Conservation (phyloP, 306 rosid genomes). For the Castanea mollissima region DNA sequence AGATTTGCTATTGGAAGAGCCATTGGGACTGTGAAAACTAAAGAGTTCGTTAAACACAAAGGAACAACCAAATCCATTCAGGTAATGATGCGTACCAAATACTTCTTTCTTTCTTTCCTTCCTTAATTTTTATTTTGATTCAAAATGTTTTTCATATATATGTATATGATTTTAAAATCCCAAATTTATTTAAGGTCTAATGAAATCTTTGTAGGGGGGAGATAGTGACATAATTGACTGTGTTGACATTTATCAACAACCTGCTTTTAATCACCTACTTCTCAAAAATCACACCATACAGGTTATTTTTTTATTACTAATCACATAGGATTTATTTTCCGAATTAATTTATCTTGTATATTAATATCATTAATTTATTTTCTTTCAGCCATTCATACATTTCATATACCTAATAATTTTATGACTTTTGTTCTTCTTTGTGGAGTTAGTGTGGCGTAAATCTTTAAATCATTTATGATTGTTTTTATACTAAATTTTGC, state of each 20-base stretch:
- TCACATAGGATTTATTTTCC: background rate
- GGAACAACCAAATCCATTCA: background rate
- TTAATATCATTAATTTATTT: no score
- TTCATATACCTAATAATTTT: no score
- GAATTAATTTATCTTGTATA: background rate
- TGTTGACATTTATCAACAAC: slow-evolving; percentile 22
- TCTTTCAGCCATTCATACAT: no score
- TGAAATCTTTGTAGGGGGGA: slow-evolving; percentile 8
- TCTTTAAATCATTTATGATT: no score
- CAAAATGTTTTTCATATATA: no score
- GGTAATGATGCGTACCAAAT: background rate
- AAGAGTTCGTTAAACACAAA: background rate
- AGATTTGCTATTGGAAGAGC: background rate
- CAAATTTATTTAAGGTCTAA: no score
- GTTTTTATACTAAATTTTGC: no score
- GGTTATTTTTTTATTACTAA: slow-evolving; percentile 3
- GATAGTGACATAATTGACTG: slow-evolving; percentile 27
- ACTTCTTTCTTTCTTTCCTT: background rate
- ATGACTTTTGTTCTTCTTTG: no score
- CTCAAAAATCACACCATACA: slow-evolving; percentile 25
- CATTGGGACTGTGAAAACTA: background rate
- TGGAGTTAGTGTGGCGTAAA: no score
- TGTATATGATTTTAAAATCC: no score
- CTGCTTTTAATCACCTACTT: slow-evolving; percentile 28
- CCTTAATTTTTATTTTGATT: background rate